Conservation (phyloP, 2,329 filamentous ascomycete genomes). For the Aspergillus sp. region DNA sequence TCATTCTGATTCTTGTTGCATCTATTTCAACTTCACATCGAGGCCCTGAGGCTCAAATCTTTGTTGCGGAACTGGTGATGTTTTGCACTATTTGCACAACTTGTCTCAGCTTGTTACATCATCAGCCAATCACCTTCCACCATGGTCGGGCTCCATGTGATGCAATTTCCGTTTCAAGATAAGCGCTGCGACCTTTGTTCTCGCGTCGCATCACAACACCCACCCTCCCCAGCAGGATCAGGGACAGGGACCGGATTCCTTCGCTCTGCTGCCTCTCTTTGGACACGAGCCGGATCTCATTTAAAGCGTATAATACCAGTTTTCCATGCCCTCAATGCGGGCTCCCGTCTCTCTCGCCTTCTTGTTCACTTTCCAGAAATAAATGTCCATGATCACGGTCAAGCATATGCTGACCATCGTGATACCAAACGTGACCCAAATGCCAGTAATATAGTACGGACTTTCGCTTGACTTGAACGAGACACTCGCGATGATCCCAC, state of each 20-base stretch:
- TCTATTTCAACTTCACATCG: background rate
- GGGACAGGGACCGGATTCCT: background rate
- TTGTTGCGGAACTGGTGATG: background rate
- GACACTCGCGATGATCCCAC: conserved; percentile 23
- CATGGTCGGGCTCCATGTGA: background rate
- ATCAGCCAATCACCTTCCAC: background rate
- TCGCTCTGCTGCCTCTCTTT: background rate
- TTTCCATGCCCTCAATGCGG: conserved; percentile 14
- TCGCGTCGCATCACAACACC: background rate
- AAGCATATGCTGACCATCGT: conserved; percentile 15
- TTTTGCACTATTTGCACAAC: background rate
- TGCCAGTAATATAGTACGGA: conserved; percentile 19
- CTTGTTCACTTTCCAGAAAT: conserved; percentile 18
- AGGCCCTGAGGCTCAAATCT: background rate
- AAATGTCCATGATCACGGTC: conserved; percentile 11
- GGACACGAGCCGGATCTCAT: background rate
- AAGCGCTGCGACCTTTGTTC: background rate
- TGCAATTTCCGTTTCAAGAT: background rate
- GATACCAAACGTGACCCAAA: conserved; percentile 22
- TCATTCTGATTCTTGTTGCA: background rate
- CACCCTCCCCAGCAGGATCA: background rate
- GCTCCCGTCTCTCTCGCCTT: conserved; percentile 13
- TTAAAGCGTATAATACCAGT: conserved; percentile 22
- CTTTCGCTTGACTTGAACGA: conserved; percentile 21
- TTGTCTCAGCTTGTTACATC: background rate